Evolutionary conservation across 2,329 filamentous ascomycete genomes (phyloP), one percentile per base, ranked within the genome.

Genomic region (Fusarium aywerte): DNA sequence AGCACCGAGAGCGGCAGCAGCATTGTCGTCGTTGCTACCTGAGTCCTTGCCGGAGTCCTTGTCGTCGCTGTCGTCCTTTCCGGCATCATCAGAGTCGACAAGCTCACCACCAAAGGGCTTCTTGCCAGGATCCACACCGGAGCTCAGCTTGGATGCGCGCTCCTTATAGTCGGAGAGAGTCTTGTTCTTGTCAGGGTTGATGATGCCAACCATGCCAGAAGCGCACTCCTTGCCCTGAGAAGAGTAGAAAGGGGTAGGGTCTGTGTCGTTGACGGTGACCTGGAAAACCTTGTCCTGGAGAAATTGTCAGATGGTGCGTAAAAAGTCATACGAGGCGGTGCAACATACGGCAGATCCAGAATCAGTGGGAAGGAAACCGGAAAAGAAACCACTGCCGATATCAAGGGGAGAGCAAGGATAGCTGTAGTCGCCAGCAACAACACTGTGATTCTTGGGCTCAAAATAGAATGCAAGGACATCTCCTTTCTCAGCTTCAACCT

Each of bases 381-480:
- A 80, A 64, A 76, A 80, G 70, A 80, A 80, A 7, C 78, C 77
- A n/a, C 63, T 71, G 48, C 74, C 74, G 18, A 74, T 33, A 27
- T 75, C 59, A 12, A 77, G 32, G 21, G 77, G 75, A 25, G 73
- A 72, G 68, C 78, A 80, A n/a, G 78, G 76, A 47, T 74, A 73
- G 12, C 70, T 57, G 63, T 78, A 80, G 64, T 73, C 73, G 27
- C 78, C 78, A 35, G 72, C 68, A 20, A 78, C 78, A 15, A 80
- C 77, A 54, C 76, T 78, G 75, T 80, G 79, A 57, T 80, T 78
- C 57, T 71, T 68, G 18, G 76, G 64, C 50, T 76, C 70, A 33
- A 80, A 80, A 42, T 75, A 74, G 49, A 80, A 80, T 67, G 79
- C 77, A 35, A 80, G 60, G 13, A 78, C 50, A 56, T 80, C 79